phyloP scores from a whole-genome alignment of 106 monocot species.

The Alisma plantagoaquatica region DNA sequence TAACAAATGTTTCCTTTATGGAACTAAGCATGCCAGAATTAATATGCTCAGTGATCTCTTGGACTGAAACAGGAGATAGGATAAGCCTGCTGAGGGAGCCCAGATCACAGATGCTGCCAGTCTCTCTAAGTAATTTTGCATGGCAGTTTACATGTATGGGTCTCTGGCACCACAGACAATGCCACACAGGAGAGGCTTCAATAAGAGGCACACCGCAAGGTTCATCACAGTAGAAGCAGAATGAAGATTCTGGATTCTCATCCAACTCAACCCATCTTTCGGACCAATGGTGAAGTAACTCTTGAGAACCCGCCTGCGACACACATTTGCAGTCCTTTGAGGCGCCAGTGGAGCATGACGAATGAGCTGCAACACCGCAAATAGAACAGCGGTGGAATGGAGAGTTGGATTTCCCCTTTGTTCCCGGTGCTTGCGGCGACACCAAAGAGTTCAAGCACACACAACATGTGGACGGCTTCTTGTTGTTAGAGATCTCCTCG shows the following conservation, averaged over 20 bases:
- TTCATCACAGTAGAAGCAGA: constrained; percentile 79
- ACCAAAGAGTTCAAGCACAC: constrained; percentile 62
- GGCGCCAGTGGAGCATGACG: constrained; percentile 37
- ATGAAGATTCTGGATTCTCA: constrained; percentile 64
- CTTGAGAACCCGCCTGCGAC: constrained; percentile 48
- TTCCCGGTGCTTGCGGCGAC: constrained; percentile 22
- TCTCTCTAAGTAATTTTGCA: constrained; percentile 56
- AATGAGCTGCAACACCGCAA: constrained; percentile 73
- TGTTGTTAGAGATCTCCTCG: constrained; percentile 26
- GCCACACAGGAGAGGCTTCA: constrained; percentile 73
- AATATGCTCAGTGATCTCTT: constrained; percentile 29
- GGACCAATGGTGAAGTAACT: constrained; percentile 84
- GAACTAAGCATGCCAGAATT: constrained; percentile 37
- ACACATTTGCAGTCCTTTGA: constrained; percentile 75
- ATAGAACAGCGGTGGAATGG: constrained; percentile 49
- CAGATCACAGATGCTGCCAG: constrained; percentile 66
- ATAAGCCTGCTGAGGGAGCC: constrained; percentile 58
- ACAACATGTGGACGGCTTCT: constrained; percentile 57
- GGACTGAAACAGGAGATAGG: constrained; percentile 70
- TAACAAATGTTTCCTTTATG: constrained; percentile 50
- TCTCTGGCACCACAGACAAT: constrained; percentile 76
- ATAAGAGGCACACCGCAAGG: constrained; percentile 64
- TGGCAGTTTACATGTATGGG: constrained; percentile 76
- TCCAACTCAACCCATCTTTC: constrained; percentile 67
- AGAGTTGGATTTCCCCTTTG: constrained; percentile 2